Conservation (phyloP, 2,329 filamentous ascomycete species). For the Trematosphaeria pertusa region DNA sequence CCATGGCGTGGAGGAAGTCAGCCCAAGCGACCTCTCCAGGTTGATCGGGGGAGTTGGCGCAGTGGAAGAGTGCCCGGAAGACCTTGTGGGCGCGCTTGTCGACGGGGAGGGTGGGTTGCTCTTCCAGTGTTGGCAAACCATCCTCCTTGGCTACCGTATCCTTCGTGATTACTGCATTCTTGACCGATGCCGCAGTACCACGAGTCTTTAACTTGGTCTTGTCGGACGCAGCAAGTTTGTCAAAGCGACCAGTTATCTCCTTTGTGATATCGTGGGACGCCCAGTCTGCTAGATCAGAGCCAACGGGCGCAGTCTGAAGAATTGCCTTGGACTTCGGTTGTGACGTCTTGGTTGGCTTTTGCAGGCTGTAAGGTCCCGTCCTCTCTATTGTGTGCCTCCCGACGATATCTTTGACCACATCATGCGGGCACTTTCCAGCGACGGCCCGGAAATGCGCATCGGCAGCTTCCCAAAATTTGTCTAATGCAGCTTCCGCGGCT, state of each 20-base stretch:
- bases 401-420: too few relatives aligned
- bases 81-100: neutral
- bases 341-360: neutral
- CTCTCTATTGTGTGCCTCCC: too few relatives aligned
- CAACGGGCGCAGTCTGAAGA: conserved; percentile 3
- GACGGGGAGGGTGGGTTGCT: too few relatives aligned
- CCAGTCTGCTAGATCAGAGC: neutral
- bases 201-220: conserved; percentile 18
- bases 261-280: conserved; percentile 13
- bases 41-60: conserved; percentile 35
- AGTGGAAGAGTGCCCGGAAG: conserved; percentile 47
- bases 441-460: too few relatives aligned
- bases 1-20: conserved; percentile 63
- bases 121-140: too few relatives aligned
- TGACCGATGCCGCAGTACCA: neutral
- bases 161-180: neutral
- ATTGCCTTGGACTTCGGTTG: neutral
- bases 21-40: conserved; percentile 61
- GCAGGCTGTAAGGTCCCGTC: too few relatives aligned
- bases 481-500: neutral
- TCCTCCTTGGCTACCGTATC: too few relatives aligned
- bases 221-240: conserved; percentile 1
- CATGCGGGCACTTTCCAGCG: too few relatives aligned
- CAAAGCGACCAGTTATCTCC: conserved; percentile 19
- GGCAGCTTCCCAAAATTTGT: neutral